Conservation (phyloP, 73 alveolate genomes). For the Symbiodinium natans region DNA sequence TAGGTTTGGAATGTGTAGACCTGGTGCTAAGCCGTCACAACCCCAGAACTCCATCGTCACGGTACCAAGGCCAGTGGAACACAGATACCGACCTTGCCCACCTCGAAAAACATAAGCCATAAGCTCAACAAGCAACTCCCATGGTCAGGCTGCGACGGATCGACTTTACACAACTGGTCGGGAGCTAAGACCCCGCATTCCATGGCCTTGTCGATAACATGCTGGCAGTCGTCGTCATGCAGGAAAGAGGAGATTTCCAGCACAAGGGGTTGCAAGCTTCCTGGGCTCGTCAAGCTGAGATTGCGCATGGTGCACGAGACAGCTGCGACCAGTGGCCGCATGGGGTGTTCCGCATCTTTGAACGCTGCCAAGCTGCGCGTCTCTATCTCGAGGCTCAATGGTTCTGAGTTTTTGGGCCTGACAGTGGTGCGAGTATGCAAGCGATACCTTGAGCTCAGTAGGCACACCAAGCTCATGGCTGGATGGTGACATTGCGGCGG, state of each 20-base stretch:
- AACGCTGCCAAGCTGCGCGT: not conserved
- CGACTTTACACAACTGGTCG: not conserved
- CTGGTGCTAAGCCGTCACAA: no score
- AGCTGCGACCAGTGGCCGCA: not conserved
- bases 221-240: slow-evolving; percentile 75
- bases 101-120: not conserved
- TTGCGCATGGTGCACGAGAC: no score
- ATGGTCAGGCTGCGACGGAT: no score
- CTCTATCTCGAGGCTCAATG: not conserved
- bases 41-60: no score
- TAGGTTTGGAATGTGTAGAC: no score
- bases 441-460: not conserved
- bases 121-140: not conserved
- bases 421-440: not conserved
- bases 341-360: not conserved
- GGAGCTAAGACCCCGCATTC: not conserved
- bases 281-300: not conserved
- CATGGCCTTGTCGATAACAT: slow-evolving; percentile 37
- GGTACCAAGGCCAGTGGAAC: no score
- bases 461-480: not conserved
- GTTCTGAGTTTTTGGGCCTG: not conserved
- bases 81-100: no score
- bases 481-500: slow-evolving; percentile 49
- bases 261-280: slow-evolving; percentile 70
- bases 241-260: slow-evolving; percentile 70